Conservation (phyloP, 2,329 filamentous ascomycete species). For the Aspergillus ochraceus region DNA sequence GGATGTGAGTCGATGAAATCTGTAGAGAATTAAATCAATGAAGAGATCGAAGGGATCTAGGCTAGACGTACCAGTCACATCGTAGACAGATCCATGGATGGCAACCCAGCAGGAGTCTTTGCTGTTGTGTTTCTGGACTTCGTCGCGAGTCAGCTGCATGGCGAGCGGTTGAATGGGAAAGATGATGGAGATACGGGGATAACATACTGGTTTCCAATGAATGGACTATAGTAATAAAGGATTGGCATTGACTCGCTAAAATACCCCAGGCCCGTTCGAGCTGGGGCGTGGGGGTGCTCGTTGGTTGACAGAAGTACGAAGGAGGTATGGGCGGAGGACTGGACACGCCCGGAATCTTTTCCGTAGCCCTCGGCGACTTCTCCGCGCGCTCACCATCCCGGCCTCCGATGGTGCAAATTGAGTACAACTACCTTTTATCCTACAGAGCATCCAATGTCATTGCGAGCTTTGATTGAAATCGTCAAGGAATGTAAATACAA, state of each 20-base stretch:
- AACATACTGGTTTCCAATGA: no score
- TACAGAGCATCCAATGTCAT: not conserved
- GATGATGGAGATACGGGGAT: not conserved
- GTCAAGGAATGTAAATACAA: slow-evolving; percentile 14
- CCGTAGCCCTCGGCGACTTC: not conserved
- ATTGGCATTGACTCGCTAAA: no score
- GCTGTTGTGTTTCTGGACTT: slow-evolving; percentile 51
- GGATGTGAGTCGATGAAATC: slow-evolving; percentile 36
- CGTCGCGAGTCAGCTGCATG: slow-evolving; percentile 45
- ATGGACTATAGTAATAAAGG: no score
- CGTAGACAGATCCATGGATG: slow-evolving; percentile 53
- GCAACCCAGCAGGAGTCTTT: slow-evolving; percentile 54
- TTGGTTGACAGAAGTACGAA: not conserved
- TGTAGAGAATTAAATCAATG: slow-evolving; percentile 1
- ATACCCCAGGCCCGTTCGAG: not conserved
- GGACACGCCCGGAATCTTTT: not conserved
- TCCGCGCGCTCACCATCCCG: not conserved
- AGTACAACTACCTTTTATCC: no score
- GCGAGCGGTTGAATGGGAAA: not conserved
- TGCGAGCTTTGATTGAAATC: not conserved
- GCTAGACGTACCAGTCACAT: slow-evolving; percentile 40
- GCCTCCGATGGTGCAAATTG: no score
- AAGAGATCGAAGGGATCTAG: not conserved
- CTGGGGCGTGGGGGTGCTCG: not conserved
- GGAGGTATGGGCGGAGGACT: no score